Evolutionary conservation across 202 grass and related monocot genomes (phyloP), one percentile per base, ranked within the genome.

Genomic region (Tripidium arundinaceum): DNA sequence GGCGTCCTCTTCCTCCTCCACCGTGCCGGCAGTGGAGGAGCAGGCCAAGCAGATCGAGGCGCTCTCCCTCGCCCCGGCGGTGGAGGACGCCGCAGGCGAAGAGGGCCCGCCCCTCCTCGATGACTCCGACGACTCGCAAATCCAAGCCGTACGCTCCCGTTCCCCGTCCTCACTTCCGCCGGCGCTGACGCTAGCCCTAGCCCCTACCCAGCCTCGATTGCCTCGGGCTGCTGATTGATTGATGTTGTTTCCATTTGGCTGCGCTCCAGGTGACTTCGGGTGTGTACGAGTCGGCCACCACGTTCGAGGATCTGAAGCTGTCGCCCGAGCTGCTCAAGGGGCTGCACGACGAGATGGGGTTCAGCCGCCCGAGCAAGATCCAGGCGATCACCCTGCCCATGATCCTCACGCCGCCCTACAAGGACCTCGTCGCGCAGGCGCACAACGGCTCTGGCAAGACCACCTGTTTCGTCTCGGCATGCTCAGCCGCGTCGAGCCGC

Each of bases 391-490:
- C 92, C 31, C 92, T 98, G 52, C 95, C 95, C 52, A 93, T 98
- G 95, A 98, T 98, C 76, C 95, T 98, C 59, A 93, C 86, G 11
- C 90, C 90, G 16, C 92, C 96, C 22, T 79, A 93, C 68, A 98
- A 90, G 86, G 92, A 98, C 84, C 91, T 98, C 42, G 87, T 98
- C 19, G 96, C 96, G 18, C 92, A 98, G 84, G 92, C 96, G 2
- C 96, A 98, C 75, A 98, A 95, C 80, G 92, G 96, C 40, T 98
- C 96, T 24, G 96, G 96, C 70, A 98, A 98, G 81, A 98, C 96
- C 58, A 98, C 92, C 62, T 98, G 96, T 74, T 98, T 98, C 74
- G 92, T 93, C 63, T 98, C 34, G 96, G 92, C 64, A 98, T 98
- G 96, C 84, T 98, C 86, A 98, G 96, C 83, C 87, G 96, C 36